These are phyloP conservation scores for Coemansia brasiliensis DNA, from an alignment of 192 early-diverging fungal species.

Conservation along the genomic window DNA sequence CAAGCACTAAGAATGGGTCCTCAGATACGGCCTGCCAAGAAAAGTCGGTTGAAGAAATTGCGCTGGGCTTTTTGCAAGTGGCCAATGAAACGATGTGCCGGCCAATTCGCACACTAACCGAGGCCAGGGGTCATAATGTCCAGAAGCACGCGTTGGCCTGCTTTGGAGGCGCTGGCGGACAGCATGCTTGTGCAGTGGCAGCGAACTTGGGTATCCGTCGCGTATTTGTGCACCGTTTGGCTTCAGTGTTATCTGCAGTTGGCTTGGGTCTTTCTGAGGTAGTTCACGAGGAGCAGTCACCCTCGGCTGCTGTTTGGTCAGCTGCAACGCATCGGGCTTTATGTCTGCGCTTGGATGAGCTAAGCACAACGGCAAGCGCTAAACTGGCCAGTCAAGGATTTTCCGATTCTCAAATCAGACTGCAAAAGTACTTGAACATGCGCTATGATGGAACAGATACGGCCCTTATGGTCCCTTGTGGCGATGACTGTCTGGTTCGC, in stretches of 20 bases:
- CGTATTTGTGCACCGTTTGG: slow-evolving; percentile 85
- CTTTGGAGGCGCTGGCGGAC: slow-evolving; percentile 95
- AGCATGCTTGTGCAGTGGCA: slow-evolving; percentile 95
- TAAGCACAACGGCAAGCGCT: slow-evolving; percentile 50
- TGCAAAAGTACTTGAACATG: slow-evolving; percentile 80
- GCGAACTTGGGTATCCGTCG: slow-evolving; percentile 77
- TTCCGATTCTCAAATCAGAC: slow-evolving; percentile 46
- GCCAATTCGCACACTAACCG: slow-evolving; percentile 89
- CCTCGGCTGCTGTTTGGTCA: slow-evolving; percentile 61
- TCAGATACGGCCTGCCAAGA: slow-evolving; percentile 15
- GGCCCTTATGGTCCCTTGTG: slow-evolving; percentile 76
- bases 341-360: slow-evolving; percentile 52
- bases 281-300: slow-evolving; percentile 89
- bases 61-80: slow-evolving; percentile 91
- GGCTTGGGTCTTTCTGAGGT: slow-evolving; percentile 88
- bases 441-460: slow-evolving; percentile 94
- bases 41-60: slow-evolving; percentile 84
- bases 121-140: slow-evolving; percentile 88
- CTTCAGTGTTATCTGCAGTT: slow-evolving; percentile 92
- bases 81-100: slow-evolving; percentile 97
- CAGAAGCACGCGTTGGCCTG: slow-evolving; percentile 81
- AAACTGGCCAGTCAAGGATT: slow-evolving; percentile 77
- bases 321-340: slow-evolving; percentile 45
- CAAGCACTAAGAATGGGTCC: slow-evolving; percentile 30
- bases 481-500: slow-evolving; percentile 57